Percentiles rank a stretch among this genome's conserved stretches.
Evolutionary conservation across 352 stramenopile species (phyloP).

Genomic region (Thraustotheca clavata): DNA sequence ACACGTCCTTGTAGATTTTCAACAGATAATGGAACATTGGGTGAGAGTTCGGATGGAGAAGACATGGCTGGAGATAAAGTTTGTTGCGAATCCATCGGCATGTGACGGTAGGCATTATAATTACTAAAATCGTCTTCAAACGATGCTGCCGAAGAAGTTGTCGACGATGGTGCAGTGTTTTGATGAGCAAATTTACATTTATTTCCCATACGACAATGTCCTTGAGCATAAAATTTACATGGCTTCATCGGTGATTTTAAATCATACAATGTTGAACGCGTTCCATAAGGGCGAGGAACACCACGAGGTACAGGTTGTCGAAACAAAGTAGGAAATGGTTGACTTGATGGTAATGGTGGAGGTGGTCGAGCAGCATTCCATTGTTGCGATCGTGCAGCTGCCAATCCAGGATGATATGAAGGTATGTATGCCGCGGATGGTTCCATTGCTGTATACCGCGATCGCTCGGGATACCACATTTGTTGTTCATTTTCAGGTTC

Average conservation of each 20-base stretch:
- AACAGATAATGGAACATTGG: slow-evolving; percentile 41
- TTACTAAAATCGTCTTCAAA: slow-evolving; percentile 26
- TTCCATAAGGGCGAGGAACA: background rate
- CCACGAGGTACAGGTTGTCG: background rate
- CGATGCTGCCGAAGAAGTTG: slow-evolving; percentile 14
- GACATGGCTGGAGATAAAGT: background rate
- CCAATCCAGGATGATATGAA: slow-evolving; percentile 1
- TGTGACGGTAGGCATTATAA: background rate
- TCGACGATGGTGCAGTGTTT: slow-evolving; percentile 13
- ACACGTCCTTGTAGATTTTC: slow-evolving; percentile 73
- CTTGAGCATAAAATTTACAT: slow-evolving; percentile 80
- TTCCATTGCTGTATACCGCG: background rate
- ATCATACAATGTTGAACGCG: background rate
- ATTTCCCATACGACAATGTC: slow-evolving; percentile 74
- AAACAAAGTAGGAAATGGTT: slow-evolving; percentile 14
- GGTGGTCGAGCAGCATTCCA: background rate
- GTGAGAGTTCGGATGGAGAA: background rate
- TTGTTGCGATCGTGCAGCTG: slow-evolving; percentile 15
- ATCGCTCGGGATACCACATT: background rate
- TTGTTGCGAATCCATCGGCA: background rate
- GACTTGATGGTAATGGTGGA: slow-evolving; percentile 17
- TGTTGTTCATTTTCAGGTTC: background rate
- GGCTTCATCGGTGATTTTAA: slow-evolving; percentile 34
- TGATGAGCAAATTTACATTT: slow-evolving; percentile 84
- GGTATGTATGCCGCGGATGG: background rate